A percentile compares a stretch with the other conserved stretches of the same genome.
phyloP scores from a whole-genome alignment of 768 basidiomycete genomes.

The Suillus subluteus region DNA sequence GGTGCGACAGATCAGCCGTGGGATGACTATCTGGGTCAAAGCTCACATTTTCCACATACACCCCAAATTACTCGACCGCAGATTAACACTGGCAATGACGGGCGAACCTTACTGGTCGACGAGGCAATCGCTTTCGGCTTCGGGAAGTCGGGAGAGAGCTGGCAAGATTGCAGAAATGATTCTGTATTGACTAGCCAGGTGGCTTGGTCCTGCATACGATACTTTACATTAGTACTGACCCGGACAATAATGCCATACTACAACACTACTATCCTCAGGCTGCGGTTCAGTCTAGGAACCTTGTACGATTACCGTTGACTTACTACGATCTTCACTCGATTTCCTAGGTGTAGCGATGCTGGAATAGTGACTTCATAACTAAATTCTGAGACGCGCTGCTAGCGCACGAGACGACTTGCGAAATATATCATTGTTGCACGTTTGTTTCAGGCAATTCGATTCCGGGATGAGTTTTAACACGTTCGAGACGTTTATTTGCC shows the following conservation, averaged over 20 bases:
- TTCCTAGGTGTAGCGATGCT: not conserved
- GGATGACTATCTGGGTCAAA: slow-evolving; percentile 11
- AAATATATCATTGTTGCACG: not conserved
- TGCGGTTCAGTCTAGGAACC: not conserved
- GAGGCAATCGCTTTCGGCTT: slow-evolving; percentile 2
- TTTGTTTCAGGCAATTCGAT: not conserved
- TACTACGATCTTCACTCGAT: not conserved
- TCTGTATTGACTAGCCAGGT: not conserved
- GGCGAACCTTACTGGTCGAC: slow-evolving; percentile 5
- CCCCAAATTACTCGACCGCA: slow-evolving; percentile 2
- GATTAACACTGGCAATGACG: not conserved
- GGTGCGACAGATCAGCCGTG: slow-evolving; percentile 8
- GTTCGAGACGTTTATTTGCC: not conserved
- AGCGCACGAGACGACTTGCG: not conserved
- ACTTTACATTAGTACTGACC: not conserved
- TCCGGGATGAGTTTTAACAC: not conserved
- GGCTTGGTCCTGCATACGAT: not conserved
- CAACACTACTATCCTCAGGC: not conserved
- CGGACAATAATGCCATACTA: not conserved
- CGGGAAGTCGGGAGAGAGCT: slow-evolving; percentile 3
- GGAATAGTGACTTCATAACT: not conserved
- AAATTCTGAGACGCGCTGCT: not conserved
- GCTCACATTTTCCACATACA: slow-evolving; percentile 10
- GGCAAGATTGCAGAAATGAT: slow-evolving; percentile 1
- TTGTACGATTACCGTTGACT: not conserved